These are phyloP conservation scores for Capronia epimyces DNA, from an alignment of 2,329 filamentous ascomycete species.

Conservation along the genomic window DNA sequence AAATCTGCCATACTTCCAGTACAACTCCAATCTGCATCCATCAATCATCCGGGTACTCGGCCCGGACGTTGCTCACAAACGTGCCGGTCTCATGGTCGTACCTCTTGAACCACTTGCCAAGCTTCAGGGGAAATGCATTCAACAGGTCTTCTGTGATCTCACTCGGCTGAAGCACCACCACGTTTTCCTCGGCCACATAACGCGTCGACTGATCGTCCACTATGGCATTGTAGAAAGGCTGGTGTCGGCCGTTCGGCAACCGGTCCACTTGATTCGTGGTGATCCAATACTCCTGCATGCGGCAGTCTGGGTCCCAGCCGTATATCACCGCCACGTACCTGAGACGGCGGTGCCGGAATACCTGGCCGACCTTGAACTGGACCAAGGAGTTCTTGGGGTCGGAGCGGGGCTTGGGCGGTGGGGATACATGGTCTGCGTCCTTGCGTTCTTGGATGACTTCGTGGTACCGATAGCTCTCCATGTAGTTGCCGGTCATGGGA, in stretches of 20 bases:
- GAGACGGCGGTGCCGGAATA: slow-evolving; percentile 79
- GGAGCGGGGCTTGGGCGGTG: slow-evolving; percentile 24
- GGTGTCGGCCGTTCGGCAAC: slow-evolving; percentile 54
- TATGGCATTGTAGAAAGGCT: slow-evolving; percentile 83
- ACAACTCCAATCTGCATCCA: too few relatives aligned
- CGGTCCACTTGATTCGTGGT: slow-evolving; percentile 58
- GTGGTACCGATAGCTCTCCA: slow-evolving; percentile 48
- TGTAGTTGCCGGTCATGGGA: slow-evolving; percentile 52
- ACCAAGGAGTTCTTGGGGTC: slow-evolving; percentile 39
- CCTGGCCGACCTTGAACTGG: slow-evolving; percentile 68
- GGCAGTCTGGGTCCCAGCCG: slow-evolving; percentile 70
- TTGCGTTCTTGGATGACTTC: slow-evolving; percentile 50
- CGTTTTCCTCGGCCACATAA: slow-evolving; percentile 77
- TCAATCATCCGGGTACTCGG: slow-evolving; percentile 82
- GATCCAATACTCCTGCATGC: slow-evolving; percentile 59
- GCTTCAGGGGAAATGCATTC: slow-evolving; percentile 35
- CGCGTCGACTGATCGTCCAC: slow-evolving; percentile 63
- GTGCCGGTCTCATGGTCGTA: slow-evolving; percentile 62
- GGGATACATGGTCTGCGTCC: slow-evolving; percentile 48
- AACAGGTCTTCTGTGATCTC: slow-evolving; percentile 48
- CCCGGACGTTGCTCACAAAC: slow-evolving; percentile 78
- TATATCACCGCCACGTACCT: slow-evolving; percentile 74
- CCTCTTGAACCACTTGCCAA: slow-evolving; percentile 82
- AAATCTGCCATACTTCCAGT: too few relatives aligned
- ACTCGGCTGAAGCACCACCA: slow-evolving; percentile 54